phyloP scores from a whole-genome alignment of 352 stramenopile genomes.

The Phytophthora citrophthora region DNA sequence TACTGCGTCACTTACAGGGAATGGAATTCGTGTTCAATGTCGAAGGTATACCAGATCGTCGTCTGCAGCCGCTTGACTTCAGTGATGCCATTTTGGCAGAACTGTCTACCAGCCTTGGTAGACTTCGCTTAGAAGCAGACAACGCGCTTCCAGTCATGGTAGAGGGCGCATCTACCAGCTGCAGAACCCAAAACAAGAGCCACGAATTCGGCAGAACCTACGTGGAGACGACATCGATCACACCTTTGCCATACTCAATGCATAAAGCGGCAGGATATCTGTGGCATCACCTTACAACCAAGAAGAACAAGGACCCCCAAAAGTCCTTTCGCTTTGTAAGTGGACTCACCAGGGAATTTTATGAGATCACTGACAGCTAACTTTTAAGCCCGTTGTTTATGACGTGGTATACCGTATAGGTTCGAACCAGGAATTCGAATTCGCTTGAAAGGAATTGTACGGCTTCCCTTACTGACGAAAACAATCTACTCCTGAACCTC shows the following conservation, averaged over 20 bases:
- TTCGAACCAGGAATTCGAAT: slow-evolving; percentile 15
- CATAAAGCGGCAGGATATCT: slow-evolving; percentile 20
- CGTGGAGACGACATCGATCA: slow-evolving; percentile 29
- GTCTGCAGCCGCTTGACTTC: slow-evolving; percentile 19
- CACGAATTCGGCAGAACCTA: neutral
- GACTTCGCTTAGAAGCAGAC: slow-evolving; percentile 15
- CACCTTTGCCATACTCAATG: slow-evolving; percentile 19
- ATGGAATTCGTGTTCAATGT: slow-evolving; percentile 22
- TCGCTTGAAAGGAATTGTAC: slow-evolving; percentile 35
- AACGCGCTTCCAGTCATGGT: slow-evolving; percentile 6
- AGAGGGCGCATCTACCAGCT: neutral
- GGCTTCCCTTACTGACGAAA: slow-evolving; percentile 20
- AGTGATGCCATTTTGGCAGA: slow-evolving; percentile 28
- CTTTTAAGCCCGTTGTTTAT: neutral
- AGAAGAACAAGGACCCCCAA: slow-evolving; percentile 30
- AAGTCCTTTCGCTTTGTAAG: slow-evolving; percentile 40
- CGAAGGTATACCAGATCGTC: slow-evolving; percentile 6
- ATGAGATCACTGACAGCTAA: too few relatives aligned
- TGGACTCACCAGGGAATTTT: too few relatives aligned
- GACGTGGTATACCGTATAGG: neutral
- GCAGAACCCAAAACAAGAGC: slow-evolving; percentile 7
- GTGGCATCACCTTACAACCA: slow-evolving; percentile 33
- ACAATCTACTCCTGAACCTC: slow-evolving; percentile 3
- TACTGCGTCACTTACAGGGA: slow-evolving; percentile 2
- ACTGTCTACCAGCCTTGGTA: slow-evolving; percentile 11